phyloP scores from a whole-genome alignment of 306 rosid genomes.

The Trifolium dubium region DNA sequence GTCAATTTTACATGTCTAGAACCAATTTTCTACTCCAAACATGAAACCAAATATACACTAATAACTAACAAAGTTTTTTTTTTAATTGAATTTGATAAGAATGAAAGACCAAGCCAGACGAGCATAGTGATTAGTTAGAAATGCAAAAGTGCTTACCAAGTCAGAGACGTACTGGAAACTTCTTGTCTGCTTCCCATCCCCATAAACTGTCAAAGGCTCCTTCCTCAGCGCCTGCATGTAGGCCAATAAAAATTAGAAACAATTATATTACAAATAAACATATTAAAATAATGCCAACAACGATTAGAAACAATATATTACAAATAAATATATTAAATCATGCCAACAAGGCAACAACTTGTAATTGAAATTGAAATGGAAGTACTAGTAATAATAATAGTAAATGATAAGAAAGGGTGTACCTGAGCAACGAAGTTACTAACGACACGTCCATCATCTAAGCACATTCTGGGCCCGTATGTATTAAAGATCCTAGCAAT shows the following conservation, averaged over 20 bases:
- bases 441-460: conserved; percentile 98
- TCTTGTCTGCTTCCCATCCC: conserved; percentile 99
- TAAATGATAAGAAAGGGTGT: neutral
- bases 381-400: neutral
- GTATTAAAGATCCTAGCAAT: conserved; percentile 99
- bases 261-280: conserved; percentile 19
- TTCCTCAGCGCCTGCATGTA: conserved; percentile 89
- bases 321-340: no score
- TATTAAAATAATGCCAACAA: neutral
- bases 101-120: conserved; percentile 27
- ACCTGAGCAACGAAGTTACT: conserved; percentile 99
- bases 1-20: neutral
- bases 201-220: conserved; percentile 94
- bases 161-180: conserved; percentile 99
- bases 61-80: neutral
- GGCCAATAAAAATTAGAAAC: conserved; percentile 25
- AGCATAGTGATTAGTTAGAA: neutral
- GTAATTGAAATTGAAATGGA: neutral
- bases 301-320: neutral
- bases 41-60: neutral
- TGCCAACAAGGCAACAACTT: conserved; percentile 20
- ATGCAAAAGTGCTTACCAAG: conserved; percentile 60
- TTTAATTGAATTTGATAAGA: conserved; percentile 4
- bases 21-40: no score
- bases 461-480: conserved; percentile 98